Base-by-base conservation (phyloP, 2,329 filamentous ascomycete species). In the Geosmithia flava region DNA sequence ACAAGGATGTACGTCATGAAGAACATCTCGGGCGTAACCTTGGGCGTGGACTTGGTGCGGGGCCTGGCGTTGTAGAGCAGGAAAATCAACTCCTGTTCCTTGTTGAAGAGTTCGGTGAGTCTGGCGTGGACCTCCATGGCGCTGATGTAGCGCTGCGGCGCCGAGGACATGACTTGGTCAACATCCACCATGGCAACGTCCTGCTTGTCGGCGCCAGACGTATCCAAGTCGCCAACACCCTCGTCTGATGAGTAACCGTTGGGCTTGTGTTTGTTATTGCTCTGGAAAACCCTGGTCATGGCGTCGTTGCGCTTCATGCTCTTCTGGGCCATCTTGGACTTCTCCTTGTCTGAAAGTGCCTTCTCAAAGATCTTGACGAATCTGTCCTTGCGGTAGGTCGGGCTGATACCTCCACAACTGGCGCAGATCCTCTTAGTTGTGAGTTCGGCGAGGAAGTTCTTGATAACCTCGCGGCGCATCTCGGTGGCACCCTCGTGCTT, bases 311-410 rank as follows among this genome's bases (percentile, higher is more conserved):
- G 71, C 56, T 81, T 83, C 60, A 89, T 78, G 46, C 71, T 74
- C 44, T 70, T 71, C 51, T 85, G 80, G 3, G 81, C 75, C 85
- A 95, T 95, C 52, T 83, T 81, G 42, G 80, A 76, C 61, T 81
- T 80, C 37, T 93, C 81, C 63, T 94, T 95, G 44, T 75, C 66
- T 44, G 75, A 78, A 49, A 96, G 68, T 2, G 85, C 72, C 60
- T 86, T 93, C 61, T 91, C 83, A 64, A 97, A 98, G 48, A 98
- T 89, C 65, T 97, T 98, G 60, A 90, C 85, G 58, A 81, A 93
- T 42, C 85, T 78, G 58, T 98, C 91, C 63, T 95, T 96, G 56
- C 91, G 82, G 65, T 87, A 97, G 2, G 74, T 72, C 11, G 89
- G 90, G 15, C 85, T 90, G 52, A 93, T 79, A 27, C 85, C 85